These are phyloP conservation scores for Plectosphaerella plurivora DNA, from an alignment of 2,329 filamentous ascomycete genomes.

Conservation along the genomic window DNA sequence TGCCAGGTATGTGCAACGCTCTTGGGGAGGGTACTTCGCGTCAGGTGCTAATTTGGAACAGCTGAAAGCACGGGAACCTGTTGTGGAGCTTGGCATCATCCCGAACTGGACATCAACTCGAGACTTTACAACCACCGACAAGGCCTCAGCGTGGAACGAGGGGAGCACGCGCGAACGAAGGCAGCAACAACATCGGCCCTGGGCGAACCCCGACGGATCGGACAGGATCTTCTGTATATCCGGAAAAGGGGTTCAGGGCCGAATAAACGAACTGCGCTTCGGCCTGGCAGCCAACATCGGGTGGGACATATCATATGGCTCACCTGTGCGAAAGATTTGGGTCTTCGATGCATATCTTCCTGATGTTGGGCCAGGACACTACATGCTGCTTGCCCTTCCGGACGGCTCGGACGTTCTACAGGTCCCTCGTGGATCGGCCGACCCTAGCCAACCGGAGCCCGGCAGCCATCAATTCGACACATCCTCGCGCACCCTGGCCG, in stretches of 20 bases:
- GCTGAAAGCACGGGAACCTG: conserved; percentile 11
- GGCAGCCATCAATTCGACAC: conserved; percentile 45
- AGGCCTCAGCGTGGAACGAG: conserved; percentile 22
- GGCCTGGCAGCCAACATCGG: conserved; percentile 67
- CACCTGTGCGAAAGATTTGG: conserved; percentile 49
- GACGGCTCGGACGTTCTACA: conserved; percentile 42
- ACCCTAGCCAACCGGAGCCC: conserved; percentile 36
- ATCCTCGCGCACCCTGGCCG: conserved; percentile 46
- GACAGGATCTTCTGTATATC: conserved; percentile 64
- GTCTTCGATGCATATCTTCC: conserved; percentile 31
- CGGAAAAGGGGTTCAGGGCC: conserved; percentile 57
- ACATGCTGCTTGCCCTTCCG: conserved; percentile 44
- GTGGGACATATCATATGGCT: conserved; percentile 46
- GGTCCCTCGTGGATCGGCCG: conserved; percentile 42
- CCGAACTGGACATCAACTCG: conserved; percentile 59
- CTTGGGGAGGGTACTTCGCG: background rate
- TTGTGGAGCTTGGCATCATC: conserved; percentile 41
- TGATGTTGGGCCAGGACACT: conserved; percentile 22
- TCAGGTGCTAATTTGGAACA: background rate
- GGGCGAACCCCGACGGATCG: conserved; percentile 5
- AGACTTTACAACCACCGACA: conserved; percentile 47
- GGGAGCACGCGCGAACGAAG: conserved; percentile 1
- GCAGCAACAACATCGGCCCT: conserved; percentile 1
- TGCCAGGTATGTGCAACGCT: conserved; percentile 54
- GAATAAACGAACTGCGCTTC: conserved; percentile 63